Evolutionary conservation across 2,329 filamentous ascomycete genomes (phyloP).

Genomic region (Thelonectria rubi): DNA sequence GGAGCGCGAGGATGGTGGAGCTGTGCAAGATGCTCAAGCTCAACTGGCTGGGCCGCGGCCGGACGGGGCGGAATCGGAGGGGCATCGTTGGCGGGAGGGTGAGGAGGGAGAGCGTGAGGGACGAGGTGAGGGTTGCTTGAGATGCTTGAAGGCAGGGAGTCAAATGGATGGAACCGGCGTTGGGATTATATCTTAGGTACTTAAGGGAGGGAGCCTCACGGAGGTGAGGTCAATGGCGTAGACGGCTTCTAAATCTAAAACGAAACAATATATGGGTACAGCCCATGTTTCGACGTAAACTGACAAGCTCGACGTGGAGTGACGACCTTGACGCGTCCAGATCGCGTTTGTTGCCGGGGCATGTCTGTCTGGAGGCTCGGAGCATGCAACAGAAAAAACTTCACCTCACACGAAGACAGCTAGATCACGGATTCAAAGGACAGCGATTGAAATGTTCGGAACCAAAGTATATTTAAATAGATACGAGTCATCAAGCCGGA

Average conservation of each 20-base stretch:
- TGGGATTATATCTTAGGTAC: background rate
- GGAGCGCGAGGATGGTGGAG: constrained; percentile 81
- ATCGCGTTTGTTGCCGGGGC: too few species aligned
- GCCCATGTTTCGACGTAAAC: too few species aligned
- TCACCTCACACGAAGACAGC: too few species aligned
- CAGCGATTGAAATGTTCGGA: background rate
- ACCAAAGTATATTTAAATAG: background rate
- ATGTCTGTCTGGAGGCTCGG: too few species aligned
- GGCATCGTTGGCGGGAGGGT: constrained; percentile 83
- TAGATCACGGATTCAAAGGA: too few species aligned
- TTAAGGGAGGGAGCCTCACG: too few species aligned
- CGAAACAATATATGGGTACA: too few species aligned
- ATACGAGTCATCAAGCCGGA: background rate
- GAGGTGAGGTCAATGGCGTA: too few species aligned
- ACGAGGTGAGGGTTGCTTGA: constrained; percentile 53
- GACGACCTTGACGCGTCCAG: too few species aligned
- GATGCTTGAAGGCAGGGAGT: background rate
- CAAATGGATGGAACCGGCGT: constrained; percentile 3
- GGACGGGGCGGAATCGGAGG: constrained; percentile 87
- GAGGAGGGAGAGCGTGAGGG: constrained; percentile 54
- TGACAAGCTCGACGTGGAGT: too few species aligned
- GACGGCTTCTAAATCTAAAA: too few species aligned
- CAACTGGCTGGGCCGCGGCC: constrained; percentile 92
- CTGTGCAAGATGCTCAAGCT: constrained; percentile 89
- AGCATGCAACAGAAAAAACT: too few species aligned